Percentiles rank a stretch among this genome's conserved stretches.
Conservation (phyloP, 2,329 filamentous ascomycete species). For the Calonectria ilicicola region DNA sequence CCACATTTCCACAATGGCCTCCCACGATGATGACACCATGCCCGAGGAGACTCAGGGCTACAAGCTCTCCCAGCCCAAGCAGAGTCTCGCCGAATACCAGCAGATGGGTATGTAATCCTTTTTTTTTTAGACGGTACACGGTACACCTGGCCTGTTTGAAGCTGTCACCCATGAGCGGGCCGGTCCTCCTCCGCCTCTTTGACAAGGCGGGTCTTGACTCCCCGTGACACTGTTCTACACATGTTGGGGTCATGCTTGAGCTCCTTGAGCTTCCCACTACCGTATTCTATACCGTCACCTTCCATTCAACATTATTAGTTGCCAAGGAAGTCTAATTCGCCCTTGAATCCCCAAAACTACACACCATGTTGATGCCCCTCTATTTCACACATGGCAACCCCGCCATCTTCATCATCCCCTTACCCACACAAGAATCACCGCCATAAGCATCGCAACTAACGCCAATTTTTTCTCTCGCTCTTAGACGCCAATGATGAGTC, state of each 20-base stretch:
- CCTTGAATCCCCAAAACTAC: not conserved
- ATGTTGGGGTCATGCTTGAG: not conserved
- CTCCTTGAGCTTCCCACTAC: not conserved
- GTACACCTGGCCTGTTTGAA: constrained; percentile 7
- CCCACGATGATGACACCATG: constrained; percentile 82
- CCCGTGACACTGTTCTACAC: not conserved
- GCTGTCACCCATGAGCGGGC: constrained; percentile 20
- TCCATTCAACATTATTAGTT: not conserved
- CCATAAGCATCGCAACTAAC: constrained; percentile 32
- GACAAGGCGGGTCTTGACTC: constrained; percentile 1
- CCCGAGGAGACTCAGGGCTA: constrained; percentile 94
- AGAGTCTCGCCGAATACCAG: constrained; percentile 94
- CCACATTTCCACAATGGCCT: constrained; percentile 67
- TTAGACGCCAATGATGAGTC: constrained; percentile 85
- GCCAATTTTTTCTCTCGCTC: constrained; percentile 1
- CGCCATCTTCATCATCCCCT: constrained; percentile 13
- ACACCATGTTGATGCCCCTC: not conserved
- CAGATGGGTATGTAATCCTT: constrained; percentile 79
- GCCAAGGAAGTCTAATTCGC: not conserved
- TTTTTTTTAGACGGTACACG: not conserved
- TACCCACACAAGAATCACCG: not conserved
- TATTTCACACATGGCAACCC: constrained; percentile 14
- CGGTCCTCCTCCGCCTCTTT: constrained; percentile 15
- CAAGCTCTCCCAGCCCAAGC: constrained; percentile 97
- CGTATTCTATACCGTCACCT: not conserved